These are phyloP conservation scores for Psilocybe cyanescens DNA, from an alignment of 768 basidiomycete genomes.

Conservation along the genomic window DNA sequence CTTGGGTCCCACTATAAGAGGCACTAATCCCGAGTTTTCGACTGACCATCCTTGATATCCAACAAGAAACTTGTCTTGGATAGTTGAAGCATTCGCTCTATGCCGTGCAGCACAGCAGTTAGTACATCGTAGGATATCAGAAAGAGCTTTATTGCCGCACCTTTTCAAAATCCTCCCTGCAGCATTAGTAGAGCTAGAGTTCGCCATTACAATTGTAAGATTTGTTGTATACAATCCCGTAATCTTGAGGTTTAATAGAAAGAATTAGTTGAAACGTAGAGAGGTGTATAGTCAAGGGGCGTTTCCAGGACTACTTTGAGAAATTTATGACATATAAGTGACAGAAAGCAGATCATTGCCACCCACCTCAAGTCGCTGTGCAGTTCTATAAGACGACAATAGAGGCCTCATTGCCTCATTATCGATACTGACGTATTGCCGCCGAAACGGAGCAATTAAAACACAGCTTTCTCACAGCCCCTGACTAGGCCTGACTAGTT, in stretches of 20 bases:
- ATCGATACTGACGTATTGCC: neutral
- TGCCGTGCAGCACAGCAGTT: slow-evolving; percentile 14
- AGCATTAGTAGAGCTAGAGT: slow-evolving; percentile 23
- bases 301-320: neutral
- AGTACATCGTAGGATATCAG: neutral
- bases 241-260: neutral
- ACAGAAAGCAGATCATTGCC: neutral
- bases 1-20: neutral
- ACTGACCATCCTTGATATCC: slow-evolving; percentile 88
- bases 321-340: neutral
- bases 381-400: too few species aligned
- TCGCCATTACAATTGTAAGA: slow-evolving; percentile 26
- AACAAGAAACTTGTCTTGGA: slow-evolving; percentile 83
- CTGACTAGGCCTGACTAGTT: too few species aligned
- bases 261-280: neutral
- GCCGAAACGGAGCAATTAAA: neutral
- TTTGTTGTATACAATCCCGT: neutral
- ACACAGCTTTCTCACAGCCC: neutral
- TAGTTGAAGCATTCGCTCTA: slow-evolving; percentile 73
- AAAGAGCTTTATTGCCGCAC: slow-evolving; percentile 27
- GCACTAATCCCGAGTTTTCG: neutral
- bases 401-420: neutral
- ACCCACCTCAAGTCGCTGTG: too few species aligned
- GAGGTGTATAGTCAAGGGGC: neutral
- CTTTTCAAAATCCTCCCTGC: slow-evolving; percentile 44